phyloP scores from a whole-genome alignment of 768 basidiomycete species.

The Termitomyces sp. region DNA sequence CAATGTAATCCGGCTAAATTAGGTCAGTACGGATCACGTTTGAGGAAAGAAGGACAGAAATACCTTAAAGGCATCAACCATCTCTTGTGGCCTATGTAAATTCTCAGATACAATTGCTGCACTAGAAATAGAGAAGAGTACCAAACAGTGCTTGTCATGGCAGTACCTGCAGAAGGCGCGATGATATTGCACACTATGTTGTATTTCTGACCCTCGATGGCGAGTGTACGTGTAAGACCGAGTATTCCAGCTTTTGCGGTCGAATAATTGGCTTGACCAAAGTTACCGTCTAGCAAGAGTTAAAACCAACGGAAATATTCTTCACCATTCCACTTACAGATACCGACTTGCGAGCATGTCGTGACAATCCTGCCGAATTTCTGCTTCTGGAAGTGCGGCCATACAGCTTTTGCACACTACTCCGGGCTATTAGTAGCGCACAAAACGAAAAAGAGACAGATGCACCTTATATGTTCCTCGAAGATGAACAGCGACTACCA shows the following conservation, averaged over 20 bases:
- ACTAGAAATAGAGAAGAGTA: slow-evolving; percentile 19
- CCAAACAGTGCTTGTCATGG: slow-evolving; percentile 88
- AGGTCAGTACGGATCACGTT: not conserved
- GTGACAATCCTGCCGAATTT: slow-evolving; percentile 95
- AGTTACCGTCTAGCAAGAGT: slow-evolving; percentile 70
- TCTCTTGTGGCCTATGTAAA: slow-evolving; percentile 61
- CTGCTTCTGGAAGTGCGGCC: slow-evolving; percentile 96
- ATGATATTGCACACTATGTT: slow-evolving; percentile 87
- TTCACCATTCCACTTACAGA: slow-evolving; percentile 59
- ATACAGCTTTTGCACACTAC: slow-evolving; percentile 88
- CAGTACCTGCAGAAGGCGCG: slow-evolving; percentile 84
- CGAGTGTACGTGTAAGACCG: slow-evolving; percentile 85
- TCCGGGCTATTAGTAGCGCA: not conserved
- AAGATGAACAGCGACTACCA: slow-evolving; percentile 84
- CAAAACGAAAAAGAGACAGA: not conserved
- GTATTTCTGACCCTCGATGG: slow-evolving; percentile 88
- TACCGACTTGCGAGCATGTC: slow-evolving; percentile 88
- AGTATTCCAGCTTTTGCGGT: slow-evolving; percentile 92
- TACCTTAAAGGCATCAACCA: slow-evolving; percentile 88
- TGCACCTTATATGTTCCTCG: slow-evolving; percentile 83
- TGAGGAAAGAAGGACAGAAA: not conserved
- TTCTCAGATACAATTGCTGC: not conserved
- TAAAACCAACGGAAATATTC: not conserved
- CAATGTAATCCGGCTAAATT: slow-evolving; percentile 78
- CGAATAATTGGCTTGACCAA: slow-evolving; percentile 93